phyloP scores from a whole-genome alignment of 345 rosid genomes.

The Salix dunnii region DNA sequence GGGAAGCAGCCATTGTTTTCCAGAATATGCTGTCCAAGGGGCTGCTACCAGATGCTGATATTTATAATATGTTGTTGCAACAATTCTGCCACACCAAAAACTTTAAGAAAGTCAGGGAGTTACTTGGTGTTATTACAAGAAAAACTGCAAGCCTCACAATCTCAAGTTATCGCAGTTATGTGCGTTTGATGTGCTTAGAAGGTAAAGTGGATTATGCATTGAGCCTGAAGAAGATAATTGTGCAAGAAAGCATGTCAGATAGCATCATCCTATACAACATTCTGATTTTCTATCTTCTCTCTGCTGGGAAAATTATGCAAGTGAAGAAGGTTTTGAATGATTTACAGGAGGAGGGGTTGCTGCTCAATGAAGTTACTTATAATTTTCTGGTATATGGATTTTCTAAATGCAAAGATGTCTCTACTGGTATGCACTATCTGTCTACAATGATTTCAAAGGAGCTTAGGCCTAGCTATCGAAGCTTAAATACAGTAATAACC shows the following conservation, averaged over 20 bases:
- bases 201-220: slow-evolving; percentile 37
- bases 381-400: slow-evolving; percentile 70
- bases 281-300: slow-evolving; percentile 51
- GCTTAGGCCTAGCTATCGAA: slow-evolving; percentile 49
- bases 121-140: slow-evolving; percentile 46
- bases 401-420: slow-evolving; percentile 37
- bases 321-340: slow-evolving; percentile 43
- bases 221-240: slow-evolving; percentile 49
- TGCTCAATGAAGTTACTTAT: slow-evolving; percentile 49
- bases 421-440: slow-evolving; percentile 41
- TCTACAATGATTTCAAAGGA: slow-evolving; percentile 59
- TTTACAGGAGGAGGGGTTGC: slow-evolving; percentile 39
- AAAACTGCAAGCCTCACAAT: slow-evolving; percentile 40
- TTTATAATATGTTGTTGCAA: slow-evolving; percentile 38
- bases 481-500: slow-evolving; percentile 45
- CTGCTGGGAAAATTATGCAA: slow-evolving; percentile 29
- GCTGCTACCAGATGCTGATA: slow-evolving; percentile 27
- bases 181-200: slow-evolving; percentile 46
- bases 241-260: slow-evolving; percentile 28
- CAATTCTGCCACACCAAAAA: slow-evolving; percentile 45
- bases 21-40: slow-evolving; percentile 38
- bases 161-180: slow-evolving; percentile 44
- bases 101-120: slow-evolving; percentile 39
- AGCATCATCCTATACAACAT: slow-evolving; percentile 46
- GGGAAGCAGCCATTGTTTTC: slow-evolving; percentile 44